Conservation (phyloP, 176 grass and related monocot genomes). For the Echinochloa phyllopogon region DNA sequence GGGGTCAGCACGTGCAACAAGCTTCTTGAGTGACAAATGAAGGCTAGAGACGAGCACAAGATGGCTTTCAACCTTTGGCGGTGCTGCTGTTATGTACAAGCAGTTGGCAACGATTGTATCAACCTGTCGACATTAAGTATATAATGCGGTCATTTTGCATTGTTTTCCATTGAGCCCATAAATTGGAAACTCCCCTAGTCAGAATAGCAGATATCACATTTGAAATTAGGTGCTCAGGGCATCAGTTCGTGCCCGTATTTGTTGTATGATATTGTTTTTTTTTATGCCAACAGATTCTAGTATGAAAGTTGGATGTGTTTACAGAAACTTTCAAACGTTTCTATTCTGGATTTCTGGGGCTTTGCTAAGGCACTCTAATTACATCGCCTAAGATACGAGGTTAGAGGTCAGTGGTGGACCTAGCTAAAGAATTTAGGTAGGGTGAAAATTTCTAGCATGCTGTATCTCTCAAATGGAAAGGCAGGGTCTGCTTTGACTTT, state of each 20-base stretch:
- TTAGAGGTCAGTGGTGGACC: too few relatives aligned
- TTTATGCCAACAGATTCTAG: background rate
- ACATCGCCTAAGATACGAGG: too few relatives aligned
- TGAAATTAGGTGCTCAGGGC: background rate
- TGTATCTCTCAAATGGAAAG: too few relatives aligned
- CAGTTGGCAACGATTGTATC: constrained; percentile 44
- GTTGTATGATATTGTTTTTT: constrained; percentile 27
- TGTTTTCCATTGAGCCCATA: constrained; percentile 28
- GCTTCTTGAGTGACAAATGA: constrained; percentile 72
- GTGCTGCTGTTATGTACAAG: constrained; percentile 11
- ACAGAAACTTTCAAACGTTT: background rate
- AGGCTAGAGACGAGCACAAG: background rate
- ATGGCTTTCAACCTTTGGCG: background rate
- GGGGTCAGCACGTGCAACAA: constrained; percentile 87
- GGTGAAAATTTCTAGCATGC: too few relatives aligned
- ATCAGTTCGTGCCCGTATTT: constrained; percentile 13
- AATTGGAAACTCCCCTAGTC: background rate
- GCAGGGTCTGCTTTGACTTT: too few relatives aligned
- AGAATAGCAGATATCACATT: background rate
- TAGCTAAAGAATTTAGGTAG: too few relatives aligned
- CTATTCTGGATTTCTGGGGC: background rate
- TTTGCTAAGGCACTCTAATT: too few relatives aligned
- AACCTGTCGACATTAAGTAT: constrained; percentile 44
- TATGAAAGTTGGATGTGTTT: background rate
- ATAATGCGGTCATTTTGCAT: constrained; percentile 4